Conservation (phyloP, 139 green algal species). For the Volvox africanus region DNA sequence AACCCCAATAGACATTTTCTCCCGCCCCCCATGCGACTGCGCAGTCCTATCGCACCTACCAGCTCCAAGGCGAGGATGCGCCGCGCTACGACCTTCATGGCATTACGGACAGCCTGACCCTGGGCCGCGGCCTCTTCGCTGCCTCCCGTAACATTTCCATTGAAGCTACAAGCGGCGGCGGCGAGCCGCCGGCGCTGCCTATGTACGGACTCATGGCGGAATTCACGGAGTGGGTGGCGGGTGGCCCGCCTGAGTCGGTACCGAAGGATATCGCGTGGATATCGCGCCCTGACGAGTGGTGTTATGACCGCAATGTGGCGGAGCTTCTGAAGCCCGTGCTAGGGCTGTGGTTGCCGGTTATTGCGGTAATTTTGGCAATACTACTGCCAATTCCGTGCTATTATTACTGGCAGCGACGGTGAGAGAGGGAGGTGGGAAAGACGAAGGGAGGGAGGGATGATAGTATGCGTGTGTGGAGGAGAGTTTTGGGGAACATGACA, state of each 20-base stretch:
- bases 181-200: not conserved
- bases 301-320: constrained; percentile 32
- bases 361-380: constrained; percentile 9
- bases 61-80: constrained; percentile 24
- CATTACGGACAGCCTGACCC: not conserved
- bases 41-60: constrained; percentile 36
- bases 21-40: not conserved
- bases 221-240: constrained; percentile 33
- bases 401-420: constrained; percentile 32
- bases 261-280: constrained; percentile 3
- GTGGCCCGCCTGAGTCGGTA: not conserved
- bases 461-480: not conserved
- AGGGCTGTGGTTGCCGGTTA: constrained; percentile 37
- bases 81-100: not conserved
- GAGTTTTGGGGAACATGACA: not conserved
- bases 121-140: constrained; percentile 9
- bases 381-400: constrained; percentile 36
- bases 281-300: constrained; percentile 28
- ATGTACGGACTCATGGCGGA: constrained; percentile 35
- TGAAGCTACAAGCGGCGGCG: not conserved
- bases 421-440: not conserved
- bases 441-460: not conserved
- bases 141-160: not conserved
- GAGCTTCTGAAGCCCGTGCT: constrained; percentile 36
- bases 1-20: too few species aligned